Evolutionary conservation across 2,329 filamentous ascomycete genomes (phyloP).

Genomic region (Trichoderma sp.): DNA sequence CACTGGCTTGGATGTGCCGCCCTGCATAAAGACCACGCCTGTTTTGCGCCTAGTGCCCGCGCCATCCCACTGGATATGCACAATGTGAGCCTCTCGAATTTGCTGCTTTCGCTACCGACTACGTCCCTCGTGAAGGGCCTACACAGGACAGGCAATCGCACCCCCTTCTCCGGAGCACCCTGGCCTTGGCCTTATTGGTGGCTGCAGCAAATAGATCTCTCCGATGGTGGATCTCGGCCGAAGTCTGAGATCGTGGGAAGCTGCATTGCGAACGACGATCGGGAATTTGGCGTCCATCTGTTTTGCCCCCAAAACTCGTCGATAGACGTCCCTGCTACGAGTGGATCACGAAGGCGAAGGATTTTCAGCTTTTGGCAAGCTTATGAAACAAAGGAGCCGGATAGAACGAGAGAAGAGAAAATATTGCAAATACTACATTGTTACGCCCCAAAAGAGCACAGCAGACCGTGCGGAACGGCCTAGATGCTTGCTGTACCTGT

Average conservation of each 20-base stretch:
- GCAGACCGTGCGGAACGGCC: neutral
- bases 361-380: neutral
- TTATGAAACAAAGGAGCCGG: neutral
- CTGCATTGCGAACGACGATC: neutral
- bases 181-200: constrained; percentile 8
- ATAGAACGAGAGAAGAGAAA: constrained; percentile 6
- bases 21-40: constrained; percentile 4
- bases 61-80: constrained; percentile 7
- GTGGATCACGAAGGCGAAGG: neutral
- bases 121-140: neutral
- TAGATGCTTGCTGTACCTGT: neutral
- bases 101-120: neutral
- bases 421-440: neutral
- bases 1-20: neutral
- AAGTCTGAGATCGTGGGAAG: constrained; percentile 20
- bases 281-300: constrained; percentile 8
- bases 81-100: neutral
- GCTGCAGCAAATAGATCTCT: constrained; percentile 26
- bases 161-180: neutral
- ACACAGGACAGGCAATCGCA: neutral
- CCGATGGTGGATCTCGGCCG: constrained; percentile 23
- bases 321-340: neutral
- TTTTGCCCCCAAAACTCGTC: neutral
- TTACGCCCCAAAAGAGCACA: constrained; percentile 6
- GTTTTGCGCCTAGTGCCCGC: constrained; percentile 6